These are phyloP conservation scores for Cryptomeria japonica DNA, from an alignment of 75 land plant genomes.

Conservation along the genomic window DNA sequence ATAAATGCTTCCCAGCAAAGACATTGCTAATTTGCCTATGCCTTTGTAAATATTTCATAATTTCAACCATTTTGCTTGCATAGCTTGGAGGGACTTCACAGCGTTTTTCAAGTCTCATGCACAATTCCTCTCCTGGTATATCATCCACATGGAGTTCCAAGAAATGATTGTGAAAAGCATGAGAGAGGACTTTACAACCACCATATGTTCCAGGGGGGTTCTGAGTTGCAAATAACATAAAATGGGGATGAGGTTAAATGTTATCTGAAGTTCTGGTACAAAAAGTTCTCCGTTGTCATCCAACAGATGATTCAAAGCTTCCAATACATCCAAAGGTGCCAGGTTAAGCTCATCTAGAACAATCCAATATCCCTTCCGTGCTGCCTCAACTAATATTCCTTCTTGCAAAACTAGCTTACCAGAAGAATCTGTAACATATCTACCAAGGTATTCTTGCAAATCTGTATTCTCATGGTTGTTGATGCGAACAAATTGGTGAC, in stretches of 20 bases:
- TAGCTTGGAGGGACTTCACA: constrained; percentile 81
- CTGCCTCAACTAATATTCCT: constrained; percentile 92
- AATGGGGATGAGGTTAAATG: constrained; percentile 90
- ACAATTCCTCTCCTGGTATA: constrained; percentile 85
- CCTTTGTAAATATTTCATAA: constrained; percentile 93
- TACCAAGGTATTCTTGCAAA: constrained; percentile 93
- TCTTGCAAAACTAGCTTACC: constrained; percentile 92
- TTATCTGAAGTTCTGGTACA: constrained; percentile 86
- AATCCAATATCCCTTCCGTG: constrained; percentile 91
- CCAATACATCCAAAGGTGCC: constrained; percentile 97
- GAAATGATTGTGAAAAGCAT: constrained; percentile 97
- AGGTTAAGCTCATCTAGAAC: constrained; percentile 97
- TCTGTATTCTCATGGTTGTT: constrained; percentile 99
- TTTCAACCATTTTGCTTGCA: constrained; percentile 92
- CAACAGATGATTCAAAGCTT: constrained; percentile 87
- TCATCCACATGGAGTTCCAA: constrained; percentile 98
- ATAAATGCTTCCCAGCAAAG: constrained; percentile 99
- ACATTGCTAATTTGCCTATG: constrained; percentile 87
- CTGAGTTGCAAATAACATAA: constrained; percentile 99
- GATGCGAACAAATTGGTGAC: constrained; percentile 90
- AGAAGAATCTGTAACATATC: constrained; percentile 72
- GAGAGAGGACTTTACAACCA: constrained; percentile 94
- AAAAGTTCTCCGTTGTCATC: constrained; percentile 98
- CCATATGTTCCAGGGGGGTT: constrained; percentile 96
- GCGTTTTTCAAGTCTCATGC: constrained; percentile 70